Base-by-base conservation (phyloP, 2,329 filamentous ascomycete species). In the Pseudopyricularia cyperi region DNA sequence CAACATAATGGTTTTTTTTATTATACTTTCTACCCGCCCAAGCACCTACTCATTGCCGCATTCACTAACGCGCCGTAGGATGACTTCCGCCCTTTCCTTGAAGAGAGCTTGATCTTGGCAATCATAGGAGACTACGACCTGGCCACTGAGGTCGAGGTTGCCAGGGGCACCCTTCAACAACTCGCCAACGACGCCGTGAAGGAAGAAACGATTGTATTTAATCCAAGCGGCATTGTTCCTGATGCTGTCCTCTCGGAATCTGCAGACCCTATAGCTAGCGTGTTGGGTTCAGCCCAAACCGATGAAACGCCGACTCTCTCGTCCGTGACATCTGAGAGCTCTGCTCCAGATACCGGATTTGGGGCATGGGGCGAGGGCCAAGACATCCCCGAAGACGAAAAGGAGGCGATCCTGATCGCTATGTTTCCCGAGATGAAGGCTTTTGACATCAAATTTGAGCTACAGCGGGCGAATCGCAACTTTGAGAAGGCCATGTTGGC, bases 181-280 rank as follows among this genome's bases (percentile, higher is more conserved):
- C 68, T 96, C 14, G 85, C 84, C 50, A 70, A 78, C 30, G 71
- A 76, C 53, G 88, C 85, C 1, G 63, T 71, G 0, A 67, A 69
- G 1, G 85, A 93, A 62, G 87, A 93, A 61, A 77, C 81, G 15
- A 82, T 79, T 9, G 82, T 82, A 0, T 95, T 95, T 61, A 88
- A 93, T 57, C 79, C 87, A 0, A 88, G 85, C 32, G 88, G 85
- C 3, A 79, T 83, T 26, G 77, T 81, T 28, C n/a, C 17, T 30
- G 42, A 47, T 17, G 17, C 28, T 19, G 37, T 39, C 32, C 19
- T 37, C 3, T 50, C 48, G 12, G 48, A 50, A 15, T 49, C 47
- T n/a, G 51, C 52, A 14, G 51, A 48, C 8, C 39, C 22, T 15
- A 28, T 12, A 24, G 39, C 19, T 7, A 44, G 39, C 39, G 39